Evolutionary conservation across 257 asterid species (phyloP), one percentile per base, ranked within the genome.

Genomic region (Leptodermis oblonga): DNA sequence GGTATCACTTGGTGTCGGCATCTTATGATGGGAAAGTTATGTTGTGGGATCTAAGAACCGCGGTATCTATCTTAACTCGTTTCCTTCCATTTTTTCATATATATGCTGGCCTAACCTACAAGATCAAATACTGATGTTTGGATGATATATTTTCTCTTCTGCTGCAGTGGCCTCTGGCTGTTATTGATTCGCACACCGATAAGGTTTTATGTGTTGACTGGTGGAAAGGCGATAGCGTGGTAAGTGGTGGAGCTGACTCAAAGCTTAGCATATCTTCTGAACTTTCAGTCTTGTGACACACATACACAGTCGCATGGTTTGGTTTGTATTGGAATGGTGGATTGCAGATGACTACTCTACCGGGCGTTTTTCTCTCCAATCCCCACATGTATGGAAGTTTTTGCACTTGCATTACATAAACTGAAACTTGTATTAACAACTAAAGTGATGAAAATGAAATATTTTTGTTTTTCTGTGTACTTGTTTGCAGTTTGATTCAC

Each of bases 1-100:
- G 93, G 92, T 83, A 85, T 82, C 99, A 91, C 84, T 82, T 94
- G 76, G 95, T 81, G 53, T 80, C 99, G 56, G 83, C 97, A 49
- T 94, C 99, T 9, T 94, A 86, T 79, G 99, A 94, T 78, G 99
- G 99, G 79, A 94, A 94, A 85, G 90, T 91, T 73, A 91, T 89
- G 96, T 67, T 94, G 53, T 94, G 97, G 97, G 98, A 94, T 81
- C 81, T 94, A 68, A 89, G 99, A 82, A 87, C 97, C 73, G 92
- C 95, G 93, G 98, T 94, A 82, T 62, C 30, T 69, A n/a, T n/a
- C n/a, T n/a, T n/a, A n/a, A 42, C 66, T 55, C 63, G 67, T 60
- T 72, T 58, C 42, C 37, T 41, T 34, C 39, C 56, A 15, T 67
- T 14, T 49, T n/a, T 54, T 66, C 59, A 67, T 51, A 52, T 25